A percentile compares a stretch with the other conserved stretches of the same genome.
Conservation (phyloP, 78 protist genomes). For the Isochrysis galbana region DNA sequence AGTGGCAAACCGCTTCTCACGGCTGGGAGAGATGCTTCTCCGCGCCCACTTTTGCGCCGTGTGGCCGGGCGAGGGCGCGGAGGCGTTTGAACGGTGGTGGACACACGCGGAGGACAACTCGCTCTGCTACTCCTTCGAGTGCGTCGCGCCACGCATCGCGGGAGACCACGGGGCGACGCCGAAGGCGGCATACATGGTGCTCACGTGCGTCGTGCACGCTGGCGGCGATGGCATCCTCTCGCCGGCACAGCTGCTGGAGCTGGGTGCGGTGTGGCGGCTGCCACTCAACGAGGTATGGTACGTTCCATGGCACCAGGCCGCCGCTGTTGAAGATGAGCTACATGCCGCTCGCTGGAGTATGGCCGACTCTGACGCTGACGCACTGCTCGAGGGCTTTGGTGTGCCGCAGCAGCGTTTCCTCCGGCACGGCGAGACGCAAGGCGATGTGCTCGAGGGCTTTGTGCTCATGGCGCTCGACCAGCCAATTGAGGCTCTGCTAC, state of each 20-base stretch:
- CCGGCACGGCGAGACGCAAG: background rate
- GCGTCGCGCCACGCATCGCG: background rate
- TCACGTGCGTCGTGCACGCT: background rate
- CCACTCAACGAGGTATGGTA: background rate
- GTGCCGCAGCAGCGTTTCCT: background rate
- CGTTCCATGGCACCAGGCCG: background rate
- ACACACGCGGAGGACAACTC: background rate
- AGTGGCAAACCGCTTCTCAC: background rate
- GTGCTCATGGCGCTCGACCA: background rate
- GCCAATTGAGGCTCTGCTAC: background rate
- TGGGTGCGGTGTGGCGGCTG: background rate
- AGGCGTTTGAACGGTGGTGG: background rate
- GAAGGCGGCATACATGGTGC: background rate
- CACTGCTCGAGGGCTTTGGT: background rate
- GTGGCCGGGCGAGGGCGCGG: background rate
- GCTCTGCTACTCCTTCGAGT: constrained; percentile 16
- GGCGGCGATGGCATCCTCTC: background rate
- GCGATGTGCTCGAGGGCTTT: constrained; percentile 4
- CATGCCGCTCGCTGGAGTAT: background rate
- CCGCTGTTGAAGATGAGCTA: background rate
- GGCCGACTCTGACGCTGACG: background rate
- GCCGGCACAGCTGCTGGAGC: background rate
- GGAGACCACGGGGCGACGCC: constrained; percentile 27
- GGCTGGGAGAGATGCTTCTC: background rate
- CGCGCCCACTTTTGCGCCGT: background rate